phyloP scores from a whole-genome alignment of 345 rosid genomes.

The Garcia nutans region DNA sequence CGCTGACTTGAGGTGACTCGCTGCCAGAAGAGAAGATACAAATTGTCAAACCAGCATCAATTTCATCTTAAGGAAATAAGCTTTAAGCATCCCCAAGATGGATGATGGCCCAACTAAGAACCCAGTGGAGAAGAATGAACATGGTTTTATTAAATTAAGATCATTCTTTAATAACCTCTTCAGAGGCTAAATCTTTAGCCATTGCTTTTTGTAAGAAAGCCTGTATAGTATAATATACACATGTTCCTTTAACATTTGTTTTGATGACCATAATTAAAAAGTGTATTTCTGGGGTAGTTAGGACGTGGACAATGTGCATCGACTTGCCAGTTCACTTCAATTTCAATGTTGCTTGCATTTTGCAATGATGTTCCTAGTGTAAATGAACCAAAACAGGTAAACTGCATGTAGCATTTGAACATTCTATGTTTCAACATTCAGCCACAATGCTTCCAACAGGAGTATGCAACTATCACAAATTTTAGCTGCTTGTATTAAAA shows the following conservation, averaged over 20 bases:
- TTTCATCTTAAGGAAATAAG: constrained; percentile 4
- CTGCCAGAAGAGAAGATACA: constrained; percentile 40
- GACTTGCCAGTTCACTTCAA: not conserved
- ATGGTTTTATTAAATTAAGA: not conserved
- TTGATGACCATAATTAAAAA: not conserved
- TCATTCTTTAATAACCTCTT: not conserved
- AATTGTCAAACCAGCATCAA: constrained; percentile 20
- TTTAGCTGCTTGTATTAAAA: constrained; percentile 1
- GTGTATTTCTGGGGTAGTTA: not conserved
- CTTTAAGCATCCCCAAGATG: constrained; percentile 8
- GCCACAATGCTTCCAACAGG: not conserved
- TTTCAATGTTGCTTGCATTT: not conserved
- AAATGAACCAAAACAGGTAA: not conserved
- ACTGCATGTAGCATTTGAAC: not conserved
- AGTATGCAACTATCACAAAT: not conserved
- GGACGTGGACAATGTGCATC: not conserved
- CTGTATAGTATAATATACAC: not conserved
- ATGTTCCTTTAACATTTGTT: not conserved
- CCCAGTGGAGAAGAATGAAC: not conserved
- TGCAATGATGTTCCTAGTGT: not conserved
- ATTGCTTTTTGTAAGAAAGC: not conserved
- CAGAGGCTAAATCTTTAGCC: not conserved
- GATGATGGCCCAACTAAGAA: not conserved
- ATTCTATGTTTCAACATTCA: not conserved
- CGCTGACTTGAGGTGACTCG: constrained; percentile 94